Base-by-base conservation (phyloP, 2,329 filamentous ascomycete genomes). In the Alternaria ethzedia region DNA sequence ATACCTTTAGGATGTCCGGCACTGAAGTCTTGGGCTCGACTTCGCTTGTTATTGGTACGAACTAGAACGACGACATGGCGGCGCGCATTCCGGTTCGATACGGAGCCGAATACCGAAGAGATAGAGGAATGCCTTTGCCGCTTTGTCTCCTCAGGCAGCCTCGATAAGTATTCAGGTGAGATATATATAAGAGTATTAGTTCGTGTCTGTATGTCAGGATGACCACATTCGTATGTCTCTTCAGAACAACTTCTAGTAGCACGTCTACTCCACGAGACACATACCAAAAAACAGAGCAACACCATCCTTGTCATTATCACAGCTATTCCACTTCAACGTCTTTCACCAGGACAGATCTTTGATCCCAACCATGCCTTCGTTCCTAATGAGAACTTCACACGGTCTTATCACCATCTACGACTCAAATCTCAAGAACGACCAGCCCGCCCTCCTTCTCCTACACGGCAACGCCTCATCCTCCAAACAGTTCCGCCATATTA, bases 401-500 rank as follows among this genome's bases (percentile, higher is more conserved):
- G 75, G 73, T 46, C 59, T 69, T 12, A 72, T 74, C 49, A 60
- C 64, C 57, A 58, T 76, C 20, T 70, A 58, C 7, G 69, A 73
- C 62, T 71, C 70, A 1, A 61, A 47, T 25, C 65, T 71, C 45
- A 70, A 66, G 21, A 69, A 65, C 43, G 13, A 44, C 41, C n/a
- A 52, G 8, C 71, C 73, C 20, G 57, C 70, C 6, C 65, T 79
- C 20, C 71, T 78, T 30, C 71, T 77, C 46, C 64, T 79, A 32
- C 76, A 79, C 59, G 75, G 73, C 54, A 79, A 78, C 66, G 73
- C 71, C 20, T 76, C 71, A 20, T 67, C 64, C 57, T 71, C 69
- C 21, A 70, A 67, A 44, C 74, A 76, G 44, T 79, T 71, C 59
- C 58, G 61, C 15, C 74, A 71, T 50, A 70, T 79, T 44, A 52